Percentiles rank a stretch among this genome's conserved stretches.
Conservation (phyloP, 225 moss, liverwort and hornwort genomes). For the Rhytidiadelphus loreus region DNA sequence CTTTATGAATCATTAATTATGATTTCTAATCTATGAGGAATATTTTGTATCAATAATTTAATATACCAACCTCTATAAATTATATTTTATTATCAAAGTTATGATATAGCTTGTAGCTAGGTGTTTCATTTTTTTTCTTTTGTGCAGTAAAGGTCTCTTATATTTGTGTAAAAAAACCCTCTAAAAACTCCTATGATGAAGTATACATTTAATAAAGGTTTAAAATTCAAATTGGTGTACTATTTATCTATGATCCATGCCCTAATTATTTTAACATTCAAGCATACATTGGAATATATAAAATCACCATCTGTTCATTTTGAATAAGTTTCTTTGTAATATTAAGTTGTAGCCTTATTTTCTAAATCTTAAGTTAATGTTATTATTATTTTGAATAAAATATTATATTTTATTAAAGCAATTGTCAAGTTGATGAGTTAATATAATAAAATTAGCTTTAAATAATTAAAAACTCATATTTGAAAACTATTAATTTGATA, state of each 20-base stretch:
- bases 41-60: neutral
- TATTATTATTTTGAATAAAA: neutral
- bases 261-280: neutral
- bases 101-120: too few relatives aligned
- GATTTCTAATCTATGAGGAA: neutral
- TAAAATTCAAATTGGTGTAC: neutral
- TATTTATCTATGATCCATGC: neutral
- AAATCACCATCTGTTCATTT: neutral
- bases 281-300: accelerated
- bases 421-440: too few relatives aligned
- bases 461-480: too few relatives aligned
- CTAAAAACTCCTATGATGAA: too few relatives aligned
- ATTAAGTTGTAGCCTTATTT: neutral
- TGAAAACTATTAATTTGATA: too few relatives aligned
- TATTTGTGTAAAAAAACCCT: too few relatives aligned
- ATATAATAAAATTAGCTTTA: too few relatives aligned
- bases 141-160: too few relatives aligned
- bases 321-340: neutral
- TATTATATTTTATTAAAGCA: too few relatives aligned
- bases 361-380: neutral
- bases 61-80: neutral
- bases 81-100: neutral
- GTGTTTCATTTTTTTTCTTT: too few relatives aligned
- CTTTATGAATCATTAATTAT: neutral
- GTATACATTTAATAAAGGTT: neutral